phyloP scores from a whole-genome alignment of 2,329 filamentous ascomycete genomes.

The Sphaerostilbella broomeana region DNA sequence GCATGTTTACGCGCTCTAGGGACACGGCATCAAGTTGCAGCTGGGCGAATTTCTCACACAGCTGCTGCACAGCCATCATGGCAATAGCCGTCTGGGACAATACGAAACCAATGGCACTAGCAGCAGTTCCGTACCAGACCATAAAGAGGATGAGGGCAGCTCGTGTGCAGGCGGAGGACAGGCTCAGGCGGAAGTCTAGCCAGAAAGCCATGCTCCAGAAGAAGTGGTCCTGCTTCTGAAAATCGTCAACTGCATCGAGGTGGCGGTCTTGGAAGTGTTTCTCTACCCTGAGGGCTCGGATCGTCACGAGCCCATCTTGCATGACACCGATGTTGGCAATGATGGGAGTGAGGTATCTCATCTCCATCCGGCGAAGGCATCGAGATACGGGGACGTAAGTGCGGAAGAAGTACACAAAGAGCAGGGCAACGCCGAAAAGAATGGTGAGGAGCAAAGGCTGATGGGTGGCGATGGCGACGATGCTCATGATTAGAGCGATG shows the following conservation, averaged over 20 bases:
- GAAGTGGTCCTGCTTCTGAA: conserved; percentile 94
- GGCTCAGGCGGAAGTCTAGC: conserved; percentile 68
- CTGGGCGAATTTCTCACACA: conserved; percentile 76
- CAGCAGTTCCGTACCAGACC: conserved; percentile 64
- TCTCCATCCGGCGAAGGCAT: conserved; percentile 75
- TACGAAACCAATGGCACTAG: conserved; percentile 78
- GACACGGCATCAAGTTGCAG: conserved; percentile 90
- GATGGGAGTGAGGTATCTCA: conserved; percentile 80
- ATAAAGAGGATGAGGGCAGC: conserved; percentile 69
- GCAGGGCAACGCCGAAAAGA: conserved; percentile 57
- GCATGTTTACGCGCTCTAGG: conserved; percentile 77
- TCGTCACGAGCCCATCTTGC: conserved; percentile 77
- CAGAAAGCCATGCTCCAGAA: conserved; percentile 86
- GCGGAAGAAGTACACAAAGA: conserved; percentile 68
- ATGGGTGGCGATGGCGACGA: conserved; percentile 71
- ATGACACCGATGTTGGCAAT: conserved; percentile 91
- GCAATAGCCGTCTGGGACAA: conserved; percentile 47
- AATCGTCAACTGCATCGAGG: conserved; percentile 74
- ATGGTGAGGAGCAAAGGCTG: conserved; percentile 73
- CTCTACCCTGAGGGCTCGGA: conserved; percentile 76
- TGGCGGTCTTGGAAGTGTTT: conserved; percentile 73
- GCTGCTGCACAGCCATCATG: conserved; percentile 34
- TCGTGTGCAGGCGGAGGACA: conserved; percentile 60
- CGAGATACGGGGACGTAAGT: conserved; percentile 78
- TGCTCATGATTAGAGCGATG: conserved; percentile 65